Evolutionary conservation across 306 rosid species (phyloP).

Genomic region (Vicia villosa): DNA sequence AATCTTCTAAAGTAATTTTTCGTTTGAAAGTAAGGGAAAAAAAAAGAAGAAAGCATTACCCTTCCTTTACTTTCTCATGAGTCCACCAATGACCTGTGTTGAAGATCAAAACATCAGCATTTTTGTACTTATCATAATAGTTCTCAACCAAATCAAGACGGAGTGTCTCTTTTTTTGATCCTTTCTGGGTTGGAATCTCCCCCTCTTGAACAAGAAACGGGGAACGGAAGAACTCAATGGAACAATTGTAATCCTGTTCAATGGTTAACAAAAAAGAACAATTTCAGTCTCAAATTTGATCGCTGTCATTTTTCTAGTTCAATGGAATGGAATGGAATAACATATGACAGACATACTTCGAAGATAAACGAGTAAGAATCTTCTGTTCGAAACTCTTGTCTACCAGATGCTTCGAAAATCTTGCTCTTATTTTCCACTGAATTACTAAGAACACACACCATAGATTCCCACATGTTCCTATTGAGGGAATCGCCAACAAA

Average conservation of each 20-base stretch:
- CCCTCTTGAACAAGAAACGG: slow-evolving; percentile 92
- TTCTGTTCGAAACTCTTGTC: slow-evolving; percentile 69
- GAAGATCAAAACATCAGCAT: slow-evolving; percentile 80
- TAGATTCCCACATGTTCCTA: slow-evolving; percentile 95
- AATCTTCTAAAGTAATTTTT: slow-evolving; percentile 22
- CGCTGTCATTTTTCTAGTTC: background rate
- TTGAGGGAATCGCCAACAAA: slow-evolving; percentile 89
- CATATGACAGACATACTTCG: slow-evolving; percentile 50
- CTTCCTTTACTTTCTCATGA: slow-evolving; percentile 74
- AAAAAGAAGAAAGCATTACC: slow-evolving; percentile 48
- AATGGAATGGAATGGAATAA: slow-evolving; percentile 23
- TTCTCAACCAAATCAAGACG: slow-evolving; percentile 87
- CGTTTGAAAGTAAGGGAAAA: background rate
- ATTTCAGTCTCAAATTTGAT: background rate
- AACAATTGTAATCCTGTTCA: slow-evolving; percentile 70
- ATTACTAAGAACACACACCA: slow-evolving; percentile 72
- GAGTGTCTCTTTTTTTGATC: slow-evolving; percentile 75
- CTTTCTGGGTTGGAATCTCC: slow-evolving; percentile 62
- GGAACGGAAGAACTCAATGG: slow-evolving; percentile 79
- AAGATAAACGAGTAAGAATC: slow-evolving; percentile 80
- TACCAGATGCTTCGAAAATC: slow-evolving; percentile 78
- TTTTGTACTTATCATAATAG: slow-evolving; percentile 63
- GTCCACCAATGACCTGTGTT: slow-evolving; percentile 99
- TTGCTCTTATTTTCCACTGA: slow-evolving; percentile 59
- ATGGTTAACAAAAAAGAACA: slow-evolving; percentile 22